These are phyloP conservation scores for Xerophyta viscosa DNA, from an alignment of 106 monocot species.

Conservation along the genomic window DNA sequence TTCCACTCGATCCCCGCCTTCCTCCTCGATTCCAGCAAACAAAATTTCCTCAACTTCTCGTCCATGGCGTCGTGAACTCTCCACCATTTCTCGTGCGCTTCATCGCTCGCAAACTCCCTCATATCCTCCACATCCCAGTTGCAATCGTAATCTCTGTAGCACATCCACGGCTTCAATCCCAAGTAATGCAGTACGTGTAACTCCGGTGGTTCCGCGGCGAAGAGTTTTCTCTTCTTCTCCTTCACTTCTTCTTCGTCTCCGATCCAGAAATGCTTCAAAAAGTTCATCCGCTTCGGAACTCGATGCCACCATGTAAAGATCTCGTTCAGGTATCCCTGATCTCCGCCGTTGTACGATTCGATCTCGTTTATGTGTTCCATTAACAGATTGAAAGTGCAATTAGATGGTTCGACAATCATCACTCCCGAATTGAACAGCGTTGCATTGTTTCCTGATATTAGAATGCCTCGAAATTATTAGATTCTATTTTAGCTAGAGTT, in stretches of 20 bases:
- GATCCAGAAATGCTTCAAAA: conserved; percentile 72
- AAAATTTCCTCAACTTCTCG: conserved; percentile 36
- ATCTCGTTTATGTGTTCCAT: conserved; percentile 74
- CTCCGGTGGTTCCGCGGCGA: conserved; percentile 55
- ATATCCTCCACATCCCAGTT: conserved; percentile 57
- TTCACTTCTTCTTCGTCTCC: conserved; percentile 51
- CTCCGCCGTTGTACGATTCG: conserved; percentile 68
- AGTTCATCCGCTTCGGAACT: conserved; percentile 70
- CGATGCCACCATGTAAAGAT: conserved; percentile 87
- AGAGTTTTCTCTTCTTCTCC: conserved; percentile 41
- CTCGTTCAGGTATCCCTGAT: conserved; percentile 80
- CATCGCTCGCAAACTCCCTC: conserved; percentile 68
- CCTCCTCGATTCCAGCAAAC: conserved; percentile 46
- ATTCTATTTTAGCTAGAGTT: too few relatives aligned
- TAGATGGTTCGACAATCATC: conserved; percentile 76
- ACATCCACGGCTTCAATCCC: conserved; percentile 73
- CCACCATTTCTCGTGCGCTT: conserved; percentile 73
- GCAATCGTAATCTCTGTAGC: conserved; percentile 74
- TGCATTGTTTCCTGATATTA: conserved; percentile 71
- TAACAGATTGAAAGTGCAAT: conserved; percentile 56
- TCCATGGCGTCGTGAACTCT: conserved; percentile 76
- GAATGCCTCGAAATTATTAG: too few relatives aligned
- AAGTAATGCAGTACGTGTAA: conserved; percentile 71
- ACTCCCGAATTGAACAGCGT: conserved; percentile 78
- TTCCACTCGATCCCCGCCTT: conserved; percentile 77